Evolutionary conservation across 2,329 filamentous ascomycete genomes (phyloP).

Genomic region (Cladophialophora carrionii): DNA sequence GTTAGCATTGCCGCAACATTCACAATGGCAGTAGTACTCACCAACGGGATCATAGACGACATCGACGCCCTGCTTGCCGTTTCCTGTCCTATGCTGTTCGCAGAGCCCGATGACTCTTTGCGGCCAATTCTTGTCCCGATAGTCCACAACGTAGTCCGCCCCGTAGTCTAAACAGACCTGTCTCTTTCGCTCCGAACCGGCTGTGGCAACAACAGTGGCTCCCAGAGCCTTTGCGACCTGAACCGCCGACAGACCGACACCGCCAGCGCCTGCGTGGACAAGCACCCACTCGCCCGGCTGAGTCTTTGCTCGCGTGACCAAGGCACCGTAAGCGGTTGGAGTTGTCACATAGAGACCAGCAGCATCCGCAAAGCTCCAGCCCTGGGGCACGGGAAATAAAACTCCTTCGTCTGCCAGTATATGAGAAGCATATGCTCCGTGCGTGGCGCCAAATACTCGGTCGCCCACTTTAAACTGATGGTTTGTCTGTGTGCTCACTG

Average conservation of each 20-base stretch:
- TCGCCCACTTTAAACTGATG: slow-evolving; percentile 75
- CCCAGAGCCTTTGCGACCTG: slow-evolving; percentile 92
- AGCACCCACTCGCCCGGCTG: slow-evolving; percentile 83
- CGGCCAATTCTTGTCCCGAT: slow-evolving; percentile 70
- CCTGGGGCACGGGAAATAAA: slow-evolving; percentile 73
- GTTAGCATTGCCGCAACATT: background rate
- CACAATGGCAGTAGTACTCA: slow-evolving; percentile 11
- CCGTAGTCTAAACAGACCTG: slow-evolving; percentile 78
- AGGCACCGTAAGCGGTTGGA: slow-evolving; percentile 82
- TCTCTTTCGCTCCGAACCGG: slow-evolving; percentile 77
- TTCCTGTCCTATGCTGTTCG: slow-evolving; percentile 61
- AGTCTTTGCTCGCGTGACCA: slow-evolving; percentile 76
- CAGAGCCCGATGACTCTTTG: slow-evolving; percentile 72
- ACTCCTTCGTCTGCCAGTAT: slow-evolving; percentile 67
- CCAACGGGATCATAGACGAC: slow-evolving; percentile 96
- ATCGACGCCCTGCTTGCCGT: slow-evolving; percentile 71
- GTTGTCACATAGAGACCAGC: slow-evolving; percentile 90
- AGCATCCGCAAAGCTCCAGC: slow-evolving; percentile 82
- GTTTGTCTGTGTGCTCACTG: slow-evolving; percentile 36
- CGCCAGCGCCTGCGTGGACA: slow-evolving; percentile 88
- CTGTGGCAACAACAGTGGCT: slow-evolving; percentile 90
- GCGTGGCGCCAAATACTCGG: slow-evolving; percentile 80
- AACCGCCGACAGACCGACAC: slow-evolving; percentile 87
- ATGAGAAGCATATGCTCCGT: slow-evolving; percentile 83
- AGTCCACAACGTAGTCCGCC: slow-evolving; percentile 81